Conservation (phyloP, 495 filamentous ascomycete genomes). For the Chaetomium fimeti region DNA sequence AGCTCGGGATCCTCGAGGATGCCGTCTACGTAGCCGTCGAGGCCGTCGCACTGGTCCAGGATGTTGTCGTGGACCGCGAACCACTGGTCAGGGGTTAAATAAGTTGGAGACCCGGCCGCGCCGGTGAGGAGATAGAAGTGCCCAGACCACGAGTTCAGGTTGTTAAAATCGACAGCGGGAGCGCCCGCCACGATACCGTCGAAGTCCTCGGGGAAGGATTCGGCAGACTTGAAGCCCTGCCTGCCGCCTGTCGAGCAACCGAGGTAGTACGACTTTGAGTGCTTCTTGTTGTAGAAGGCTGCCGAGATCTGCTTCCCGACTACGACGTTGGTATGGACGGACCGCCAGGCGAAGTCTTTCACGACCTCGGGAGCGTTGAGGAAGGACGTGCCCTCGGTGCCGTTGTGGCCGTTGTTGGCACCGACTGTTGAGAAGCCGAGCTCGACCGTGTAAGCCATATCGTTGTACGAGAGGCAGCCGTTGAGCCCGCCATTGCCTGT, state of each 20-base stretch:
- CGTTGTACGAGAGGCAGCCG: slow-evolving; percentile 6
- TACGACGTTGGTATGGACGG: slow-evolving; percentile 51
- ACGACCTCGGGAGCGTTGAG: slow-evolving; percentile 2
- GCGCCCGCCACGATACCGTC: slow-evolving; percentile 60
- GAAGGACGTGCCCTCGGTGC: neutral
- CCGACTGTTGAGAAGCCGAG: slow-evolving; percentile 8
- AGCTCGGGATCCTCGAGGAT: slow-evolving; percentile 62
- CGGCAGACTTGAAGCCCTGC: slow-evolving; percentile 54
- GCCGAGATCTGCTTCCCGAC: slow-evolving; percentile 45
- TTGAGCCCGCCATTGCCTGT: slow-evolving; percentile 11
- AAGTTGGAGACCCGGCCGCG: slow-evolving; percentile 45
- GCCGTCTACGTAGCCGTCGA: slow-evolving; percentile 62
- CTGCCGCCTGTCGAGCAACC: slow-evolving; percentile 60
- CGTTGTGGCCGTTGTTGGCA: slow-evolving; percentile 17
- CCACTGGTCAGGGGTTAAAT: slow-evolving; percentile 54
- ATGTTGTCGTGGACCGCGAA: slow-evolving; percentile 56
- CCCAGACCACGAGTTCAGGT: slow-evolving; percentile 27
- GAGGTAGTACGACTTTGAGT: slow-evolving; percentile 54
- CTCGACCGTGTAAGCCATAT: slow-evolving; percentile 6
- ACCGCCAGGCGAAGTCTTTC: slow-evolving; percentile 49
- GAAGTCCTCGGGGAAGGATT: slow-evolving; percentile 57
- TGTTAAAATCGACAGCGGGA: slow-evolving; percentile 39
- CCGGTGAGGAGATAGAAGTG: slow-evolving; percentile 5
- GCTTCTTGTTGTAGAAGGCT: slow-evolving; percentile 44
- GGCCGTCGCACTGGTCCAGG: slow-evolving; percentile 61